These are phyloP conservation scores for Colletotrichum cereale DNA, from an alignment of 2,329 filamentous ascomycete genomes.

Conservation along the genomic window DNA sequence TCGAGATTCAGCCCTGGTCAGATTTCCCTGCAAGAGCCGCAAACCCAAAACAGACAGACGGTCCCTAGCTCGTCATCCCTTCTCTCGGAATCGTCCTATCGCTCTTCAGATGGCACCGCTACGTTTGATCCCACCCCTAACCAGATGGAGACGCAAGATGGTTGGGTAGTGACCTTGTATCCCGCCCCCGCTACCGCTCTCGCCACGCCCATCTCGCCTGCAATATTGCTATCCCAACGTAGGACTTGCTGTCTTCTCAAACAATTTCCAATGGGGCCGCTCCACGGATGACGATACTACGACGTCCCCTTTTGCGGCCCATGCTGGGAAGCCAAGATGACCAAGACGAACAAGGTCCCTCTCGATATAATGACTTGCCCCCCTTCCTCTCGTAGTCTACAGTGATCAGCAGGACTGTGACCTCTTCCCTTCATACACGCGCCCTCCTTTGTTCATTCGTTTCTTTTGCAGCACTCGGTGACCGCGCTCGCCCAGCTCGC, in stretches of 20 bases:
- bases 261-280: background rate
- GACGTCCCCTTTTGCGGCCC: slow-evolving; percentile 19
- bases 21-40: slow-evolving; percentile 38
- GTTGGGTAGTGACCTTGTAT: slow-evolving; percentile 6
- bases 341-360: slow-evolving; percentile 16
- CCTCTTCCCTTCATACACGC: slow-evolving; percentile 33
- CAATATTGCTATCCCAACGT: slow-evolving; percentile 4
- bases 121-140: slow-evolving; percentile 4
- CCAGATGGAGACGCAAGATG: background rate
- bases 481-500: slow-evolving; percentile 9
- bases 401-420: slow-evolving; percentile 39
- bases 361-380: slow-evolving; percentile 37
- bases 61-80: slow-evolving; percentile 22
- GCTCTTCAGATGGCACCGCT: slow-evolving; percentile 26
- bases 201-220: background rate
- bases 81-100: slow-evolving; percentile 26
- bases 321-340: slow-evolving; percentile 31
- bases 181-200: background rate
- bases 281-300: slow-evolving; percentile 12
- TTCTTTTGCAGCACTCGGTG: slow-evolving; percentile 21
- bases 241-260: background rate
- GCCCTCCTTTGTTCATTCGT: slow-evolving; percentile 30
- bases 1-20: slow-evolving; percentile 28
- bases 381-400: slow-evolving; percentile 17
- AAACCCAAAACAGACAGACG: slow-evolving; percentile 35